Percentiles rank a stretch among this genome's conserved stretches.
Conservation (phyloP, 805 yeast species). For the Priceomyces fermenticarens region DNA sequence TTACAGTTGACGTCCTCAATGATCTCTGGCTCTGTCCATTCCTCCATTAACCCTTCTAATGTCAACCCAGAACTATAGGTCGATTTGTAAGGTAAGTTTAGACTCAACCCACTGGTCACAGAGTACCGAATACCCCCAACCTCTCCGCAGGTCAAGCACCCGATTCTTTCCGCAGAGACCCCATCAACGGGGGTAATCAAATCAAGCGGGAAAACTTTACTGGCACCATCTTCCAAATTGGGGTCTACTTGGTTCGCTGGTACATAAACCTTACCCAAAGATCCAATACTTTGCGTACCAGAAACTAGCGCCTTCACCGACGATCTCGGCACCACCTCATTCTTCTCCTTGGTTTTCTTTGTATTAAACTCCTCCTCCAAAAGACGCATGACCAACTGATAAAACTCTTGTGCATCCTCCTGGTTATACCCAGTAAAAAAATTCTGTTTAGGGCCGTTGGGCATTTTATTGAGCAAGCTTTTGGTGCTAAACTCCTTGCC, state of each 20-base stretch:
- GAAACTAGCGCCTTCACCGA: conserved; percentile 24
- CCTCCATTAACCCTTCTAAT: conserved; percentile 53
- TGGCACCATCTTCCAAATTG: conserved; percentile 43
- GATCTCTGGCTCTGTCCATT: conserved; percentile 77
- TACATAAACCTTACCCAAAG: conserved; percentile 62
- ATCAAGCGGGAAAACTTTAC: conserved; percentile 50
- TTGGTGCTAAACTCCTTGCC: conserved; percentile 64
- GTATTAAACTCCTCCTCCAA: conserved; percentile 54
- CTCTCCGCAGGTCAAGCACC: conserved; percentile 89
- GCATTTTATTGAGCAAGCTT: conserved; percentile 61
- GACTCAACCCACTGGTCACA: conserved; percentile 68
- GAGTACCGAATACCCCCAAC: conserved; percentile 88
- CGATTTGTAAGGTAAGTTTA: conserved; percentile 55
- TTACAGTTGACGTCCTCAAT: conserved; percentile 95
- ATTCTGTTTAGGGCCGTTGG: conserved; percentile 74
- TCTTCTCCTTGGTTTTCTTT: conserved; percentile 10
- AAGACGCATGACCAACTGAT: conserved; percentile 70
- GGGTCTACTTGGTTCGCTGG: conserved; percentile 81
- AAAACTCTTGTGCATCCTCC: conserved; percentile 96
- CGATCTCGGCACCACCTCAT: conserved; percentile 16
- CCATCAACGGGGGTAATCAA: conserved; percentile 92
- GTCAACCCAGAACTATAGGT: conserved; percentile 29
- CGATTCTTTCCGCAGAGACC: conserved; percentile 79
- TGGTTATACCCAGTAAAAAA: conserved; percentile 83
- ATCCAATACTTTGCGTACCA: conserved; percentile 48